Percentiles rank a stretch among this genome's conserved stretches.
Evolutionary conservation across 2,329 filamentous ascomycete genomes (phyloP).

Genomic region (Tympanopsis confertula): DNA sequence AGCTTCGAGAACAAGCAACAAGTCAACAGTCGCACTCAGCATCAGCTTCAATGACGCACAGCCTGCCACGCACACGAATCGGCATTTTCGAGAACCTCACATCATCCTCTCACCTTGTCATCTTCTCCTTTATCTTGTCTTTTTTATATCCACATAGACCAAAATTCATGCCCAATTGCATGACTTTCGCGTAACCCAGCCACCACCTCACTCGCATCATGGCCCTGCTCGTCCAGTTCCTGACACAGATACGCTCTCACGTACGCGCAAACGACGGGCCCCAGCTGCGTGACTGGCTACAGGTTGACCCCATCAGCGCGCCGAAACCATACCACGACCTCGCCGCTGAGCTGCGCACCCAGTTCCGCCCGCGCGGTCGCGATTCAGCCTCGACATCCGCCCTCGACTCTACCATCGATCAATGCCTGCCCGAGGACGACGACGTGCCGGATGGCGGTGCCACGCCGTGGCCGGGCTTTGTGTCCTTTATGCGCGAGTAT

Average conservation of each 20-base stretch:
- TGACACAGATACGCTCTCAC: slow-evolving; percentile 49
- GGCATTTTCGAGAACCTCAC: neutral
- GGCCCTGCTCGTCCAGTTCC: slow-evolving; percentile 56
- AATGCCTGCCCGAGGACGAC: slow-evolving; percentile 51
- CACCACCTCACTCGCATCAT: slow-evolving; percentile 24
- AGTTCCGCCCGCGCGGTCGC: slow-evolving; percentile 34
- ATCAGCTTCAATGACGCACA: neutral
- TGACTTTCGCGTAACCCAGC: neutral
- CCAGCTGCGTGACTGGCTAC: slow-evolving; percentile 57
- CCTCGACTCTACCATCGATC: slow-evolving; percentile 52
- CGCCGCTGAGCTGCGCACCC: slow-evolving; percentile 50
- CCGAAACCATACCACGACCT: slow-evolving; percentile 57
- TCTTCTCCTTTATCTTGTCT: neutral
- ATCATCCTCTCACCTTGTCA: neutral
- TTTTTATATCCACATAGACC: neutral
- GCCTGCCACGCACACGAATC: neutral
- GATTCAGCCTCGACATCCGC: slow-evolving; percentile 27
- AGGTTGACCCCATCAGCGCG: slow-evolving; percentile 62
- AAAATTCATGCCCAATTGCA: neutral
- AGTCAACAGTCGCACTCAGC: slow-evolving; percentile 2
- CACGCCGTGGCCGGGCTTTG: slow-evolving; percentile 64
- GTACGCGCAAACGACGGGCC: slow-evolving; percentile 52
- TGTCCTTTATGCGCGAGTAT: slow-evolving; percentile 71
- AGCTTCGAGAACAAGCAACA: too few species aligned
- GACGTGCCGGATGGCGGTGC: slow-evolving; percentile 52